Base-by-base conservation (phyloP, 805 yeast genomes). In the Metschnikowia bowlesiae region DNA sequence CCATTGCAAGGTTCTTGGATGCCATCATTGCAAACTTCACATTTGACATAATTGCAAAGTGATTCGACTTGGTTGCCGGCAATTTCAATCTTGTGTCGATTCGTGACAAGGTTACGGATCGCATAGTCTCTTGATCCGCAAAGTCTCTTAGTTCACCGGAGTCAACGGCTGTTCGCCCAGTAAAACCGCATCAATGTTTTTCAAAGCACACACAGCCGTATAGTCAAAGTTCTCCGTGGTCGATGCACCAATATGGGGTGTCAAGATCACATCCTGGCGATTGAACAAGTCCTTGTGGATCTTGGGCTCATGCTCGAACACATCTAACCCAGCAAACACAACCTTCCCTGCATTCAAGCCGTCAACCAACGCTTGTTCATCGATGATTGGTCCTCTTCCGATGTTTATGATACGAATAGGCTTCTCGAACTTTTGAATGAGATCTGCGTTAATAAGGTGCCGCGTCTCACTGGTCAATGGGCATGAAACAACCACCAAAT, bases 321-420 rank as follows among this genome's bases (percentile, higher is more conserved):
- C 96, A 59, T 87, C 96, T 32, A 85, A 62, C 0, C 92, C 94
- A 8, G 84, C 88, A 61, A 83, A 79, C 7, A 76, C 66, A 2
- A 87, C 73, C 47, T 82, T 77, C 0, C 88, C 89, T 7, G 74
- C 57, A 49, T 82, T 73, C 47, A 87, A 69, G 0, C 84, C 91
- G 5, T 68, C 73, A 9, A 85, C 70, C 44, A 87, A 65, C 2
- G 81, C 90, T n/a, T 77, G 72, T 57, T 84, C 89, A 56, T 86
- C 82, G 52, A 87, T 75, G 34, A 86, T 78, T 2, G 77, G 58
- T 1, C 95, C 96, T 52, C 96, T 72, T 1, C 95, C 95, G 39
- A 87, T 82, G 60, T 87, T 87, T 44, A 87, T 82, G 26, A 87
- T 69, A 47, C 87, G 72, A 6, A 84, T 75, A 1, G 87, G 84